Conservation (phyloP, 768 basidiomycete genomes). For the Hebeloma cylindrosporum region DNA sequence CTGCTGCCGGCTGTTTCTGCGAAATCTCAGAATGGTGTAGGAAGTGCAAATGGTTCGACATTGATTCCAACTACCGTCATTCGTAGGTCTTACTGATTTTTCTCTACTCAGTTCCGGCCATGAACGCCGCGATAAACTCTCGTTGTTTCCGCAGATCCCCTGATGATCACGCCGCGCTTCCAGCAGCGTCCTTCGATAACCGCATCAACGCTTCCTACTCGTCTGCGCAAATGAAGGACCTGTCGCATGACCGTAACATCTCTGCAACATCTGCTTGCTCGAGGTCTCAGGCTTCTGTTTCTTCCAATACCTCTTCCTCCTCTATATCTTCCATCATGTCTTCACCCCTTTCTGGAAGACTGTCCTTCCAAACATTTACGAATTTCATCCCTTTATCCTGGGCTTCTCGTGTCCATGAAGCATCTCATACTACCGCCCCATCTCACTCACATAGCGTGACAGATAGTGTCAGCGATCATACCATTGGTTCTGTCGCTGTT, state of each 20-base stretch:
- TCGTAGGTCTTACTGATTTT: slow-evolving; percentile 65
- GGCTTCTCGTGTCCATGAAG: slow-evolving; percentile 10
- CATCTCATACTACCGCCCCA: background rate
- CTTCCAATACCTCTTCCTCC: slow-evolving; percentile 22
- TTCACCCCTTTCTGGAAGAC: slow-evolving; percentile 53
- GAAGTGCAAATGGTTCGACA: slow-evolving; percentile 58
- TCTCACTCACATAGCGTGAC: background rate
- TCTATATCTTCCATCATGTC: slow-evolving; percentile 51
- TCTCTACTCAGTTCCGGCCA: slow-evolving; percentile 31
- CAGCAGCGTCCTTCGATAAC: slow-evolving; percentile 23
- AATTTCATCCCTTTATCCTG: slow-evolving; percentile 49
- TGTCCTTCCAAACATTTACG: slow-evolving; percentile 60
- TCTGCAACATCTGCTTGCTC: slow-evolving; percentile 4
- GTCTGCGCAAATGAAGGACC: slow-evolving; percentile 40
- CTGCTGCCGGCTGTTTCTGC: slow-evolving; percentile 27
- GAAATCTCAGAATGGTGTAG: slow-evolving; percentile 15
- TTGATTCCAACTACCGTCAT: slow-evolving; percentile 49
- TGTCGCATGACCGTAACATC: slow-evolving; percentile 30
- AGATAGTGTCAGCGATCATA: slow-evolving; percentile 8
- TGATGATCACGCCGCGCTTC: slow-evolving; percentile 19
- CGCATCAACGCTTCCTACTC: slow-evolving; percentile 10
- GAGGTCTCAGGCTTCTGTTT: slow-evolving; percentile 5
- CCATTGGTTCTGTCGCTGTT: slow-evolving; percentile 4
- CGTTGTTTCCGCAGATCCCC: slow-evolving; percentile 42
- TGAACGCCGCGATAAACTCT: slow-evolving; percentile 36